Evolutionary conservation across 208 protist species (phyloP).

Genomic region (Crithidia fasciculata): DNA sequence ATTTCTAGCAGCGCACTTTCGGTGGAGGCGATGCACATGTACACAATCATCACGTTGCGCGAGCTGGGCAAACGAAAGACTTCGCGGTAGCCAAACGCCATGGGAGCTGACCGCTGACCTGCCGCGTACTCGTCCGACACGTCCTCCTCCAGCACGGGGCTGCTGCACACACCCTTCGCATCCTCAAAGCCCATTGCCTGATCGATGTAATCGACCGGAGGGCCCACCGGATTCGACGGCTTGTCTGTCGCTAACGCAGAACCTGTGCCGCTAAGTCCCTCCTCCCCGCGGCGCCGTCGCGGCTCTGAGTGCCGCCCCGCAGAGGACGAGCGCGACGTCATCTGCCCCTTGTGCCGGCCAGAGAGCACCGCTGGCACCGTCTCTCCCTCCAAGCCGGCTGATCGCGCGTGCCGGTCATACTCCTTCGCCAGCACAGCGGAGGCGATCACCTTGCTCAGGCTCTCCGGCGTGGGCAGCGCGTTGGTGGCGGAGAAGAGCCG

Average conservation of each 20-base stretch:
- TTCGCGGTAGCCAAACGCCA: slow-evolving; percentile 59
- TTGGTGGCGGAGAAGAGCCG: neutral
- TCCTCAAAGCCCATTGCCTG: neutral
- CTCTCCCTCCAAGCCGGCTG: neutral
- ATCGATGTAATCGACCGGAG: neutral
- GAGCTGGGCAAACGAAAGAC: slow-evolving; percentile 42
- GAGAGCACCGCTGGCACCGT: neutral
- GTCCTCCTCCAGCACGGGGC: neutral
- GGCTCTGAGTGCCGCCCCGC: neutral
- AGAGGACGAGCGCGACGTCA: neutral
- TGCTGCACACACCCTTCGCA: neutral
- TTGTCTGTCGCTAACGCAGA: too few relatives aligned
- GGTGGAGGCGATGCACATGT: slow-evolving; percentile 61
- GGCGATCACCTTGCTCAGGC: slow-evolving; percentile 13
- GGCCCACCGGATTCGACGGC: too few relatives aligned
- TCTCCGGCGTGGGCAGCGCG: slow-evolving; percentile 2
- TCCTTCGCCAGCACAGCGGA: neutral
- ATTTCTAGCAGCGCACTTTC: slow-evolving; percentile 60
- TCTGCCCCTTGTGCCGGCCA: neutral
- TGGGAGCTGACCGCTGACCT: neutral
- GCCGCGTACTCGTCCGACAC: neutral
- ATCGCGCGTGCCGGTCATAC: neutral
- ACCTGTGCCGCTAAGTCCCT: too few relatives aligned
- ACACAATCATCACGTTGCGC: slow-evolving; percentile 51
- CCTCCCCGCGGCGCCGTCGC: neutral